Percentiles rank a stretch among this genome's conserved stretches.
Conservation (phyloP, 2,329 filamentous ascomycete species). For the Venturia nashicola region DNA sequence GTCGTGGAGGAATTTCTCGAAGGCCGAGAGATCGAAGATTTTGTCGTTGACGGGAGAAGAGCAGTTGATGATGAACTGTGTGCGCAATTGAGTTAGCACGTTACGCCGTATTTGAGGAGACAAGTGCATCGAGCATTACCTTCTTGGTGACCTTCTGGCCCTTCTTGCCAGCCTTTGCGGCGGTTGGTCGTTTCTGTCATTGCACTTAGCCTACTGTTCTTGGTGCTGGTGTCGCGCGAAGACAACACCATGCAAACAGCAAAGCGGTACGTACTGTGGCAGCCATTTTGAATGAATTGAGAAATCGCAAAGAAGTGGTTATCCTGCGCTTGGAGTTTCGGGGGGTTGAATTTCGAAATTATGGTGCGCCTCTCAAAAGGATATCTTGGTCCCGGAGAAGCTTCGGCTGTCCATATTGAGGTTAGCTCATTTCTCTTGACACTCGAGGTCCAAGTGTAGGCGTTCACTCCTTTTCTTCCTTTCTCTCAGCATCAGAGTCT, state of each 20-base stretch:
- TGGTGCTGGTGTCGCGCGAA: conserved; percentile 26
- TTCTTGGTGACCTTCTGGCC: conserved; percentile 72
- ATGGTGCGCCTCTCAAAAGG: not conserved
- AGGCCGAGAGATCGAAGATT: conserved; percentile 98
- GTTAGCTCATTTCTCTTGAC: no score
- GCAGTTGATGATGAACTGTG: conserved; percentile 96
- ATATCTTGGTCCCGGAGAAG: not conserved
- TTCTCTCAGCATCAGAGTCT: not conserved
- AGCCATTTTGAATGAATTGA: conserved; percentile 20
- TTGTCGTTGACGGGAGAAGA: conserved; percentile 97
- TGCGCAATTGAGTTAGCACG: conserved; percentile 8
- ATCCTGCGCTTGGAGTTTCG: conserved; percentile 65
- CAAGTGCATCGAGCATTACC: conserved; percentile 35
- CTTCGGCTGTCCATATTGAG: not conserved
- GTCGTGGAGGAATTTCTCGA: conserved; percentile 99
- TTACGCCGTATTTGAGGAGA: conserved; percentile 8
- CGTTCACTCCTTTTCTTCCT: not conserved
- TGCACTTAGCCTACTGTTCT: conserved; percentile 90
- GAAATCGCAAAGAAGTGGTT: conserved; percentile 70
- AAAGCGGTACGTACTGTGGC: conserved; percentile 92
- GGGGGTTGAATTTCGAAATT: not conserved
- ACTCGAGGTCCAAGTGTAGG: no score
- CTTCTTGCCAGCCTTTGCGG: conserved; percentile 31
- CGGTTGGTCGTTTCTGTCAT: conserved; percentile 42
- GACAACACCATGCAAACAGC: conserved; percentile 48